These are phyloP conservation scores for Acanthamoeba divionensis DNA, from an alignment of 208 protist genomes.

Conservation along the genomic window DNA sequence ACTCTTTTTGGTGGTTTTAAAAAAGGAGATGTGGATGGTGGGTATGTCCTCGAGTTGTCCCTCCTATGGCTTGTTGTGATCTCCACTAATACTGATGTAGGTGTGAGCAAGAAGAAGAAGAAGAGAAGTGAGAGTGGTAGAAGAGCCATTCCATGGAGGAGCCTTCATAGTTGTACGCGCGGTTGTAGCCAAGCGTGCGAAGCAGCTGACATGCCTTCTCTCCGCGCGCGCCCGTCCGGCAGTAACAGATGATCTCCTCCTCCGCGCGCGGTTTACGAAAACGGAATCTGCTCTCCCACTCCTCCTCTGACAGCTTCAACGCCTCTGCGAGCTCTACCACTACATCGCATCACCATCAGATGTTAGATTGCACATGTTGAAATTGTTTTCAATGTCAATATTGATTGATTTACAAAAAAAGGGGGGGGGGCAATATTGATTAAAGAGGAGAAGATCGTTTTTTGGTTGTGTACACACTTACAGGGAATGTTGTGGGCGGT, in stretches of 20 bases:
- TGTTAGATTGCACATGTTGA: background rate
- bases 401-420: background rate
- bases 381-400: background rate
- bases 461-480: background rate
- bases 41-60: no score
- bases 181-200: background rate
- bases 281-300: background rate
- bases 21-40: no score
- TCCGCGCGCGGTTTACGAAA: background rate
- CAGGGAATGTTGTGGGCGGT: background rate
- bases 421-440: background rate
- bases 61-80: no score
- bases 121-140: no score
- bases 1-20: no score
- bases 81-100: no score
- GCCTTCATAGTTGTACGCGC: background rate
- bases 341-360: background rate
- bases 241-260: conserved; percentile 15
- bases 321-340: background rate
- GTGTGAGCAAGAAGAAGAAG: no score
- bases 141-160: background rate
- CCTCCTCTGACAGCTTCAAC: conserved; percentile 19
- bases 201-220: background rate
- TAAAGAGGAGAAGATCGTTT: background rate
- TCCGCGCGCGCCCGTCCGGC: background rate